These are phyloP conservation scores for Penicillium glabrum DNA, from an alignment of 2,329 filamentous ascomycete species.

Conservation along the genomic window DNA sequence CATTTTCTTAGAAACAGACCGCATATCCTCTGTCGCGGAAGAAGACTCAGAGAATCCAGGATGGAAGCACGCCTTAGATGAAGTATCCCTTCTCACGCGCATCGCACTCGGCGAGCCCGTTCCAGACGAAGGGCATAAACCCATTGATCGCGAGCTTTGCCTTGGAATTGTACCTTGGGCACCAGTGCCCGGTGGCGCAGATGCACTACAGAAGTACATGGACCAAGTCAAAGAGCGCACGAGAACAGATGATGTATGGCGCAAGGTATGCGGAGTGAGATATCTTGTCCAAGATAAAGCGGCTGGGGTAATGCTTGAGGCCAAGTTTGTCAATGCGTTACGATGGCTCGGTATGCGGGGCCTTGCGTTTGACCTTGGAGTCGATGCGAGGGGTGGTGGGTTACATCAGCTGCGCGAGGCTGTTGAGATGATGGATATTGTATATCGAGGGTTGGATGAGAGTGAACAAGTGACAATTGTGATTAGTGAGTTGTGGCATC, in stretches of 20 bases:
- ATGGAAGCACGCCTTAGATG: constrained; percentile 68
- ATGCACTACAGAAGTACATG: constrained; percentile 66
- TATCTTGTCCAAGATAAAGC: constrained; percentile 81
- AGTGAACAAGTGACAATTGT: constrained; percentile 64
- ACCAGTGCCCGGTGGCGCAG: constrained; percentile 67
- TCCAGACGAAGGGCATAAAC: constrained; percentile 59
- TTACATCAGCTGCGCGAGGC: constrained; percentile 71
- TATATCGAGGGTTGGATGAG: constrained; percentile 53
- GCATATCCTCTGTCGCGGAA: constrained; percentile 59
- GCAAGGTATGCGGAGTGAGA: constrained; percentile 72
- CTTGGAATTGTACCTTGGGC: constrained; percentile 80
- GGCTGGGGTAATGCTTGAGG: constrained; percentile 61
- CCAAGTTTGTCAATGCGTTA: constrained; percentile 65
- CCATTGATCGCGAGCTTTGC: constrained; percentile 56
- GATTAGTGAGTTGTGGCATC: constrained; percentile 53
- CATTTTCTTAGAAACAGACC: constrained; percentile 81
- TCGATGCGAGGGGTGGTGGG: constrained; percentile 77
- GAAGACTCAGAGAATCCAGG: constrained; percentile 42
- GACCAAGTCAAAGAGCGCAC: constrained; percentile 53
- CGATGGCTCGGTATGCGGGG: constrained; percentile 64
- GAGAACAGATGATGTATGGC: constrained; percentile 63
- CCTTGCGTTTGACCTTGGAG: constrained; percentile 76
- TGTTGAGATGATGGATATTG: constrained; percentile 66
- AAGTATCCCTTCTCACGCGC: constrained; percentile 67
- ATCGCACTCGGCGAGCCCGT: constrained; percentile 62